These are phyloP conservation scores for Mycena epipterygia DNA, from an alignment of 768 basidiomycete genomes.

Conservation along the genomic window DNA sequence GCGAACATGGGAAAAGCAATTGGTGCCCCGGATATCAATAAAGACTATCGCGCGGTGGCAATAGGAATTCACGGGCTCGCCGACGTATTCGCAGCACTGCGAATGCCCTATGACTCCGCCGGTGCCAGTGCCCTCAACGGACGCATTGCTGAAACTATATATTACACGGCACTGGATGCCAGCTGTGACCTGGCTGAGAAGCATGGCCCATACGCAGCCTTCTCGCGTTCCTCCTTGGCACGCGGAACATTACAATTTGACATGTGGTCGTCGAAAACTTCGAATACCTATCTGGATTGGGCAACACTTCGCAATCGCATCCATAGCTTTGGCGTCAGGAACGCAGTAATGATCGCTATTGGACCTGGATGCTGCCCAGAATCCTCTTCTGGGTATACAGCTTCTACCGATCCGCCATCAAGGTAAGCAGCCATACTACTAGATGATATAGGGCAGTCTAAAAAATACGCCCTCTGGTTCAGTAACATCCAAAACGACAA, in stretches of 20 bases:
- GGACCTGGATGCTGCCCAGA: neutral
- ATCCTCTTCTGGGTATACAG: neutral
- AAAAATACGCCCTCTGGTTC: neutral
- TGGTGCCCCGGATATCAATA: neutral
- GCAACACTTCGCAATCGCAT: neutral
- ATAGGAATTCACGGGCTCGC: neutral
- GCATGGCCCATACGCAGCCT: neutral
- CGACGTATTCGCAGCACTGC: neutral
- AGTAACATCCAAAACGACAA: neutral
- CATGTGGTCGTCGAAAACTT: neutral
- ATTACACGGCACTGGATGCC: neutral
- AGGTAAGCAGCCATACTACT: neutral
- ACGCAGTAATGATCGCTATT: neutral
- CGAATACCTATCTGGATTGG: neutral
- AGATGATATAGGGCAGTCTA: too few relatives aligned
- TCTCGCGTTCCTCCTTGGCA: neutral
- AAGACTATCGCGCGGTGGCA: neutral
- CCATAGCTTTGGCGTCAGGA: neutral
- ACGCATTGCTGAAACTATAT: slow-evolving; percentile 1
- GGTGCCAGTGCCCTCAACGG: neutral
- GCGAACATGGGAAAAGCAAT: neutral
- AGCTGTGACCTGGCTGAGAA: neutral
- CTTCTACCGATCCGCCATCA: neutral
- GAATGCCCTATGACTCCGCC: neutral
- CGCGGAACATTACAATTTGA: neutral